Evolutionary conservation across 2,329 filamentous ascomycete genomes (phyloP).

Genomic region (Calonectria pauciramosa): DNA sequence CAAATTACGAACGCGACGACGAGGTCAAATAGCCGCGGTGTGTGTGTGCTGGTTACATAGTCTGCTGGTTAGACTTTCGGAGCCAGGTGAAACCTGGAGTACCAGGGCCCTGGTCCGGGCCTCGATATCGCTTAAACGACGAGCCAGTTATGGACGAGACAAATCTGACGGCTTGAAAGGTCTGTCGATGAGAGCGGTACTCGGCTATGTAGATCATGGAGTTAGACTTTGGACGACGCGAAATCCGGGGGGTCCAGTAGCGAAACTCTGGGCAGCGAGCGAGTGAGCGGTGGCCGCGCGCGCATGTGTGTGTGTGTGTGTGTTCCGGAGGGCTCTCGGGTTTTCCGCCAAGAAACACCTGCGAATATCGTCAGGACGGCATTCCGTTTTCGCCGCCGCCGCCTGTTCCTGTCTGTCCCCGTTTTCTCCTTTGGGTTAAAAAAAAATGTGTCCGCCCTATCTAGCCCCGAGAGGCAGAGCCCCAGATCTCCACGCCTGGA

Average conservation of each 20-base stretch:
- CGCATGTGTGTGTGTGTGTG: neutral
- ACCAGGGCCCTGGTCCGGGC: neutral
- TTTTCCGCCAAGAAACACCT: neutral
- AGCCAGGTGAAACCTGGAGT: neutral
- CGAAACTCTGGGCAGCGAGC: neutral
- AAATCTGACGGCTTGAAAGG: neutral
- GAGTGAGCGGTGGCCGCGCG: neutral
- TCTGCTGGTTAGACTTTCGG: neutral
- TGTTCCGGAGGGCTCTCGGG: neutral
- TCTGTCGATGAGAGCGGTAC: neutral
- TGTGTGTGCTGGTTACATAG: neutral
- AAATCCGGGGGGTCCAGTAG: neutral
- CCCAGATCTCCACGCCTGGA: neutral
- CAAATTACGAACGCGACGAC: neutral
- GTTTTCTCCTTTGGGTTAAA: neutral
- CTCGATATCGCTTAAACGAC: neutral
- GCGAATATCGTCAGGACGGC: neutral
- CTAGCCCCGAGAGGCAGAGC: neutral
- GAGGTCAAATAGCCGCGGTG: neutral
- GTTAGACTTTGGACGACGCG: neutral
- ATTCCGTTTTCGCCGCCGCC: neutral
- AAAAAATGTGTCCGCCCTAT: neutral
- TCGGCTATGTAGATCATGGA: constrained; percentile 7
- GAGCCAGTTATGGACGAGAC: neutral
- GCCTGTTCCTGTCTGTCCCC: too few relatives aligned